phyloP scores from a whole-genome alignment of 805 yeast species.

The Lipomyces mesembrius region DNA sequence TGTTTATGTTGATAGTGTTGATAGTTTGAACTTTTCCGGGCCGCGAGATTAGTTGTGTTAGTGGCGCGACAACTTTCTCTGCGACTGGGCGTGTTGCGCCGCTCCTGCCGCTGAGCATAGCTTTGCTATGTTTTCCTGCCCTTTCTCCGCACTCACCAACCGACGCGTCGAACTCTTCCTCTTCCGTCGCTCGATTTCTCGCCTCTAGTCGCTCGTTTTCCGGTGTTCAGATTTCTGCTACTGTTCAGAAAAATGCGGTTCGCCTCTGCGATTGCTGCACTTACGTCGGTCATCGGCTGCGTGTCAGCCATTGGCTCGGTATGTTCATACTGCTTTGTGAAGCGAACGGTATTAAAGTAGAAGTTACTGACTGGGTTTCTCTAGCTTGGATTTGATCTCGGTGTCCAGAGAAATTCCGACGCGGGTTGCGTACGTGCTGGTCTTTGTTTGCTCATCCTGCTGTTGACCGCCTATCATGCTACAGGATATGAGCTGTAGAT shows the following conservation, averaged over 20 bases:
- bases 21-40: no score
- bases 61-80: no score
- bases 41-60: no score
- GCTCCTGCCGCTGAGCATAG: no score
- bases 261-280: slow-evolving; percentile 54
- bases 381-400: slow-evolving; percentile 79
- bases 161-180: background rate
- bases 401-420: slow-evolving; percentile 66
- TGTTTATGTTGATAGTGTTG: no score
- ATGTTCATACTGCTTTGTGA: background rate
- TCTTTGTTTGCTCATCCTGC: background rate
- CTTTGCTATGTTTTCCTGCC: background rate
- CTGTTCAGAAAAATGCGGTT: slow-evolving; percentile 40
- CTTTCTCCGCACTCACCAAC: no score
- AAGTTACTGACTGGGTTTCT: slow-evolving; percentile 41
- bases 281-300: slow-evolving; percentile 50
- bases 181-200: background rate
- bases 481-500: background rate
- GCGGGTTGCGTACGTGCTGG: slow-evolving; percentile 33
- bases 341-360: background rate
- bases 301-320: slow-evolving; percentile 61
- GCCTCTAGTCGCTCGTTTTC: background rate
- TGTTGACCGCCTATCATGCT: background rate
- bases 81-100: no score
- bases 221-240: background rate